These are phyloP conservation scores for Lenzites betulinus DNA, from an alignment of 768 basidiomycete genomes.

Conservation along the genomic window DNA sequence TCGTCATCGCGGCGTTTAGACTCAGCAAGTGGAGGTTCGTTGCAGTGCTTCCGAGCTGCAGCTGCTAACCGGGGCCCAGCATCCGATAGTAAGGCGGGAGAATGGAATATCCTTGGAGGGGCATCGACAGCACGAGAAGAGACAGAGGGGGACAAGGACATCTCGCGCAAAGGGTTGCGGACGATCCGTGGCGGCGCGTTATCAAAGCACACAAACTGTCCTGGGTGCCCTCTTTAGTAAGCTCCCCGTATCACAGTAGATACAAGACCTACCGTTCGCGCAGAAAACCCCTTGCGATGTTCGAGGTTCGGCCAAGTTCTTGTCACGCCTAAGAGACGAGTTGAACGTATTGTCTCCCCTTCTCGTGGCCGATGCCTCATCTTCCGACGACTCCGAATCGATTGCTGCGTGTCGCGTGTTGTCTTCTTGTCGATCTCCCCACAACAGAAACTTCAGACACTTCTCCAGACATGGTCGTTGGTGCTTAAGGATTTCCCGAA, in stretches of 20 bases:
- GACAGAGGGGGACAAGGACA: constrained; percentile 46
- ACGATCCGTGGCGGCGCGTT: constrained; percentile 73
- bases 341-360: constrained; percentile 53
- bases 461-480: constrained; percentile 84
- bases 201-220: constrained; percentile 87
- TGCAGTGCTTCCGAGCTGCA: constrained; percentile 55
- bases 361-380: constrained; percentile 47
- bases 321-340: constrained; percentile 59
- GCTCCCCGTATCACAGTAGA: neutral
- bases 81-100: constrained; percentile 71
- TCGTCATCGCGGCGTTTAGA: constrained; percentile 49
- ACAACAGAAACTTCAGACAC: constrained; percentile 81
- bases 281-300: constrained; percentile 90
- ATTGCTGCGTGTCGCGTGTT: constrained; percentile 37
- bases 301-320: constrained; percentile 81
- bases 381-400: constrained; percentile 69
- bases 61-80: constrained; percentile 66
- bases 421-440: constrained; percentile 54
- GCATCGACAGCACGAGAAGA: constrained; percentile 27
- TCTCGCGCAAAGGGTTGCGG: constrained; percentile 52
- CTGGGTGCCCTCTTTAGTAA: constrained; percentile 41
- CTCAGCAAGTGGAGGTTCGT: constrained; percentile 39
- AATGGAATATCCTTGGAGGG: constrained; percentile 47
- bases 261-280: constrained; percentile 64
- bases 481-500: constrained; percentile 69